phyloP scores from a whole-genome alignment of 2,329 filamentous ascomycete species.

The Helminthosporium solani region DNA sequence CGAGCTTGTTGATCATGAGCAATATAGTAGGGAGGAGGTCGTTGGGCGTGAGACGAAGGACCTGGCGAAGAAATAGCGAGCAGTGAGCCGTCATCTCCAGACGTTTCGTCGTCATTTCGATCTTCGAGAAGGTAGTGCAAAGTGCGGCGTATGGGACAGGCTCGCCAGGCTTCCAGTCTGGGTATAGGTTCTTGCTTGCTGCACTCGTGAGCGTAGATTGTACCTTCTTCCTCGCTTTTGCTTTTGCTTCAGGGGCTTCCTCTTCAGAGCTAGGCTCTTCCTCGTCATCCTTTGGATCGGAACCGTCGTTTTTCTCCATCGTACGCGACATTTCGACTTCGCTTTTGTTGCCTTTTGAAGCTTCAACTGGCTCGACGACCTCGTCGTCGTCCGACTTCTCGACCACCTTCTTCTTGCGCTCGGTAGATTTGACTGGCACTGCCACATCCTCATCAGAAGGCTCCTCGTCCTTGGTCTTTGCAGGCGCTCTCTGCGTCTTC shows the following conservation, averaged over 20 bases:
- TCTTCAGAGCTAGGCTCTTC: constrained; percentile 56
- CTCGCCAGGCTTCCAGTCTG: constrained; percentile 86
- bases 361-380: constrained; percentile 14
- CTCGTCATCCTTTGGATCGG: constrained; percentile 38
- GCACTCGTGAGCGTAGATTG: constrained; percentile 69
- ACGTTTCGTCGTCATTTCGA: constrained; percentile 92
- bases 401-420: constrained; percentile 16
- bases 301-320: constrained; percentile 21
- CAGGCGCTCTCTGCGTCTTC: constrained; percentile 18
- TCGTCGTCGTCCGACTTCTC: constrained; percentile 21
- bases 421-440: constrained; percentile 14
- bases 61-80: constrained; percentile 86
- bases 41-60: constrained; percentile 83
- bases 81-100: constrained; percentile 86
- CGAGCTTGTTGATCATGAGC: constrained; percentile 97
- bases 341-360: constrained; percentile 20
- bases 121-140: constrained; percentile 89
- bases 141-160: constrained; percentile 93
- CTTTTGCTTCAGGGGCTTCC: constrained; percentile 69
- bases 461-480: constrained; percentile 14
- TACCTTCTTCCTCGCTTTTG: constrained; percentile 76
- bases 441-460: constrained; percentile 17
- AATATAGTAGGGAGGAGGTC: constrained; percentile 87
- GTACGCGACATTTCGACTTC: constrained; percentile 24
- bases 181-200: constrained; percentile 76